These are phyloP conservation scores for Coemansia umbellata DNA, from an alignment of 192 early-diverging fungal species.

Conservation along the genomic window DNA sequence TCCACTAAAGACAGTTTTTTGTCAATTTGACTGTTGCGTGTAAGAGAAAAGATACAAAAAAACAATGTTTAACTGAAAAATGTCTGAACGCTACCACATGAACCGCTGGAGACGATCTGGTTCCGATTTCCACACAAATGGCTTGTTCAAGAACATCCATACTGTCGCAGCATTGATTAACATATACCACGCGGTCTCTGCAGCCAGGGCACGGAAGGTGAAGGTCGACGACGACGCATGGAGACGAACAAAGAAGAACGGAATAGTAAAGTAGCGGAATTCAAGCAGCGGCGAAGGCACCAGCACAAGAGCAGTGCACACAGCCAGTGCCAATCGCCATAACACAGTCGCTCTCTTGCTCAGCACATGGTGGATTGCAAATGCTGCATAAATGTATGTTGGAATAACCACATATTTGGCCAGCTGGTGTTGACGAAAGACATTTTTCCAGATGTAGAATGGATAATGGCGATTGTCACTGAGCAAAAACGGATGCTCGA, in stretches of 20 bases:
- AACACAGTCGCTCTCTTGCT: conserved; percentile 49
- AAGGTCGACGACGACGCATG: conserved; percentile 37
- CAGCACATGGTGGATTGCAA: conserved; percentile 27
- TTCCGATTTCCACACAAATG: conserved; percentile 76
- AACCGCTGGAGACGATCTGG: conserved; percentile 73
- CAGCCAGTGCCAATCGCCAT: conserved; percentile 54
- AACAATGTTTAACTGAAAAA: background rate
- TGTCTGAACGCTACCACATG: conserved; percentile 72
- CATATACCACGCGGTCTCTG: conserved; percentile 53
- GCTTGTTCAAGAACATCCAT: conserved; percentile 67
- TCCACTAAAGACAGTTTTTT: too few relatives aligned
- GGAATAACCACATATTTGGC: conserved; percentile 64
- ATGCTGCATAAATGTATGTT: conserved; percentile 54
- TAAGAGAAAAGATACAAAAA: background rate
- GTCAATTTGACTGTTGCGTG: too few relatives aligned
- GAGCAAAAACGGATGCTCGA: conserved; percentile 90
- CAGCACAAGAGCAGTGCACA: conserved; percentile 59
- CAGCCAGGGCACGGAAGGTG: conserved; percentile 15
- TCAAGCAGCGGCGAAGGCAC: conserved; percentile 92
- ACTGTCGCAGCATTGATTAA: conserved; percentile 64
- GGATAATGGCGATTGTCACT: conserved; percentile 95
- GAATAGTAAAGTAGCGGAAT: conserved; percentile 93
- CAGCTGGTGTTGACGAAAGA: conserved; percentile 57
- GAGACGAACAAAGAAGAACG: conserved; percentile 70
- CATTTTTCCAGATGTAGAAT: conserved; percentile 90